Evolutionary conservation across 257 asterid genomes (phyloP).

Genomic region (Solanum arcanum): DNA sequence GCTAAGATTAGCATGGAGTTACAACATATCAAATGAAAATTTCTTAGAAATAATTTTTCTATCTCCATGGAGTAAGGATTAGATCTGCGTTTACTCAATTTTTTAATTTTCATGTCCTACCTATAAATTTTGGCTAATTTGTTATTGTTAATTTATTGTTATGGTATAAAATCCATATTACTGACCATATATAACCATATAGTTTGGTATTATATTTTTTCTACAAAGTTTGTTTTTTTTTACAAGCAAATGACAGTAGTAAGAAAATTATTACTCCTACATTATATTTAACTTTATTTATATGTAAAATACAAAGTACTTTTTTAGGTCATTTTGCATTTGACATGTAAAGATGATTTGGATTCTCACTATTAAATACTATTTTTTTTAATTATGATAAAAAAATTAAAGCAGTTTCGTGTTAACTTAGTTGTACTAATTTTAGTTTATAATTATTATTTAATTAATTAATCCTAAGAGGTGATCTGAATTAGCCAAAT

Average conservation of each 20-base stretch:
- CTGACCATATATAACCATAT: background rate
- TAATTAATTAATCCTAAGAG: background rate
- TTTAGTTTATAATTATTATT: background rate
- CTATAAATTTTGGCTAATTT: background rate
- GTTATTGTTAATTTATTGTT: background rate
- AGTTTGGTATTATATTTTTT: background rate
- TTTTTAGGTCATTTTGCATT: background rate
- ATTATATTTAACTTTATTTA: background rate
- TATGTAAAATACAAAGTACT: background rate
- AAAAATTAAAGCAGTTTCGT: background rate
- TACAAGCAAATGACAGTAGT: background rate
- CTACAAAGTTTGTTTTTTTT: background rate
- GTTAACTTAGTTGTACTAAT: constrained; percentile 2
- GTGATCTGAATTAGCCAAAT: background rate
- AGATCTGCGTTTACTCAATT: background rate
- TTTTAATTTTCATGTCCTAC: background rate
- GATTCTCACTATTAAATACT: background rate
- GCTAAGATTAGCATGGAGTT: background rate
- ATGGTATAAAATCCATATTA: background rate
- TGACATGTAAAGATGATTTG: background rate
- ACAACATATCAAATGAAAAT: fast-evolving
- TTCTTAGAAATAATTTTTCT: background rate
- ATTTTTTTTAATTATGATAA: background rate
- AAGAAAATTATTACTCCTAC: background rate
- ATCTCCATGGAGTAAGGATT: background rate